Percentiles rank a stretch among this genome's conserved stretches.
phyloP scores from a whole-genome alignment of 805 yeast species.

The Starmerella khaoyaiensis region DNA sequence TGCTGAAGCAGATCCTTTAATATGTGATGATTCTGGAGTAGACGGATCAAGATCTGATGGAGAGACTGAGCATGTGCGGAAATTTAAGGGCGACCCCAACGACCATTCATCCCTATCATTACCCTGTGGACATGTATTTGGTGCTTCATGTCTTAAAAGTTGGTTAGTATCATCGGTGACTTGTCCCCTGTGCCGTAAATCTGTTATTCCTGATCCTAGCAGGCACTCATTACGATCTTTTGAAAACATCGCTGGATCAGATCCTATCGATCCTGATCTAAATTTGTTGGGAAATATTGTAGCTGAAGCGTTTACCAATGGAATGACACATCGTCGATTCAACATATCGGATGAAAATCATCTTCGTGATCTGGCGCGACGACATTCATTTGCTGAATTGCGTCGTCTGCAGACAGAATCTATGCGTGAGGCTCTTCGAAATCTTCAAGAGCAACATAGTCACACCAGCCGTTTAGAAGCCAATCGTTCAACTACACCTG shows the following conservation, averaged over 20 bases:
- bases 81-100: background rate
- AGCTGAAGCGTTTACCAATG: no score
- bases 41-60: background rate
- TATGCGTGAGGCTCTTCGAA: conserved; percentile 1
- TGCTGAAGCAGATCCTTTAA: background rate
- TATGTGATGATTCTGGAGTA: background rate
- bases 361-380: no score
- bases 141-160: conserved; percentile 66
- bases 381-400: background rate
- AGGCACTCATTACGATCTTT: no score
- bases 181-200: conserved; percentile 82
- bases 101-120: conserved; percentile 54
- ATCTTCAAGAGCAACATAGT: no score
- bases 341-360: no score
- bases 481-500: no score
- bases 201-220: no score
- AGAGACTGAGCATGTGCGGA: background rate
- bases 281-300: no score
- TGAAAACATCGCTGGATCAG: no score
- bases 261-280: no score
- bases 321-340: no score
- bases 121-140: conserved; percentile 83
- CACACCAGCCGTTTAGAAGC: no score
- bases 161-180: conserved; percentile 68
- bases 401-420: conserved; percentile 4